Conservation (phyloP, 345 rosid species). For the Rubroshorea leprosula region DNA sequence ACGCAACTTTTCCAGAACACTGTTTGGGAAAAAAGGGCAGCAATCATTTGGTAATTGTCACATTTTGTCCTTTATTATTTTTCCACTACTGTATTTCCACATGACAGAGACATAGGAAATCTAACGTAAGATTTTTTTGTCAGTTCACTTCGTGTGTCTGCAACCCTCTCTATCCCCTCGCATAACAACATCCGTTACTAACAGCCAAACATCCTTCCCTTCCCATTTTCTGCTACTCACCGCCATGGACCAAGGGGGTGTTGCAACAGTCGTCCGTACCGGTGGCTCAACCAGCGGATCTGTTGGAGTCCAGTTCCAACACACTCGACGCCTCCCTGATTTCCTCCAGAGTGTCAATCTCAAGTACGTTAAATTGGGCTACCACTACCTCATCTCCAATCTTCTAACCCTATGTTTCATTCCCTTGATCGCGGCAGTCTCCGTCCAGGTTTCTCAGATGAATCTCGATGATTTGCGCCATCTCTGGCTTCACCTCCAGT, state of each 20-base stretch:
- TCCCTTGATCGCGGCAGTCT: constrained; percentile 33
- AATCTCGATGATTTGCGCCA: constrained; percentile 37
- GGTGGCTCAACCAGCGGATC: constrained; percentile 18
- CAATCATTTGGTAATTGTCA: no score
- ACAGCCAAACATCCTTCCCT: neutral
- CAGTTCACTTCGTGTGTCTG: neutral
- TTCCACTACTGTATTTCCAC: neutral
- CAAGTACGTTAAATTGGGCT: constrained; percentile 54
- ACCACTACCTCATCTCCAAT: constrained; percentile 45
- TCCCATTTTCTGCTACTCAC: constrained; percentile 6
- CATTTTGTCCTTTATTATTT: neutral
- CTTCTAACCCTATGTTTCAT: constrained; percentile 40
- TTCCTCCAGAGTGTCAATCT: constrained; percentile 58
- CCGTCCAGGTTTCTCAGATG: constrained; percentile 34
- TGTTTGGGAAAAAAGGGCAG: no score
- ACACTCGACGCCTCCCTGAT: constrained; percentile 35
- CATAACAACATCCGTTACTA: neutral
- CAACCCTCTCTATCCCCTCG: neutral
- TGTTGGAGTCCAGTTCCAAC: constrained; percentile 41
- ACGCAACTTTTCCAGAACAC: no score
- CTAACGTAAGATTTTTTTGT: neutral
- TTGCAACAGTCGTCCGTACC: constrained; percentile 5
- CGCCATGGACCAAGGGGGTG: constrained; percentile 19
- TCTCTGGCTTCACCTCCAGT: constrained; percentile 48
- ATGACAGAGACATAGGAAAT: neutral